Evolutionary conservation across 306 rosid genomes (phyloP).

Genomic region (Sphenostylis stenocarpa): DNA sequence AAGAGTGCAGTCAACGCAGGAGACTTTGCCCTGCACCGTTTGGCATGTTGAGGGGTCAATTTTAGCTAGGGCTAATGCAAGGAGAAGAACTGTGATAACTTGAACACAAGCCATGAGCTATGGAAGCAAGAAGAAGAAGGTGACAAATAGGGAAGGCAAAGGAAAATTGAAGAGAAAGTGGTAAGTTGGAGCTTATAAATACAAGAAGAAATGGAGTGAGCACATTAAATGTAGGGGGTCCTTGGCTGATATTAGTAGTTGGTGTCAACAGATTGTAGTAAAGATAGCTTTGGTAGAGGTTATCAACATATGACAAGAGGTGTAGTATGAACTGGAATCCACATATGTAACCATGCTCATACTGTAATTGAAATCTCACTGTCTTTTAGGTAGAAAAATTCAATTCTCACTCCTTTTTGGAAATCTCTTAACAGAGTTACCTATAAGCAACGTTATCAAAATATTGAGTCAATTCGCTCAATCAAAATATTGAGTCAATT

Average conservation of each 20-base stretch:
- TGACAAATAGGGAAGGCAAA: constrained; percentile 7
- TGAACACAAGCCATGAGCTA: constrained; percentile 54
- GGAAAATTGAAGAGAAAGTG: constrained; percentile 18
- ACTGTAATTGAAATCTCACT: background rate
- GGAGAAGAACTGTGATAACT: constrained; percentile 45
- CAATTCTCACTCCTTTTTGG: background rate
- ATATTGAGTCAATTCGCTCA: too few species aligned
- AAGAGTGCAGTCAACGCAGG: constrained; percentile 78
- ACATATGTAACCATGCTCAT: background rate
- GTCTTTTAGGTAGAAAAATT: background rate
- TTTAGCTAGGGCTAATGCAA: constrained; percentile 46
- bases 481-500: too few species aligned
- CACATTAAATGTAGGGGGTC: constrained; percentile 41
- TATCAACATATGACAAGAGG: background rate
- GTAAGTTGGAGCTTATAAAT: constrained; percentile 32
- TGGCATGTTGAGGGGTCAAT: constrained; percentile 48
- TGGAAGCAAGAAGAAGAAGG: constrained; percentile 23
- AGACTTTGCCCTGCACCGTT: constrained; percentile 56
- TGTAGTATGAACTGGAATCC: background rate
- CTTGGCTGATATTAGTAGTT: constrained; percentile 38
- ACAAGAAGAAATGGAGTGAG: background rate
- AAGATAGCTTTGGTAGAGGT: background rate
- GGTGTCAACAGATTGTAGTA: constrained; percentile 37
- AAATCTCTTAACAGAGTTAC: background rate
- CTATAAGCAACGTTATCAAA: too few species aligned